phyloP scores from a whole-genome alignment of 2,329 filamentous ascomycete genomes.

The Colletotrichum godetiae region DNA sequence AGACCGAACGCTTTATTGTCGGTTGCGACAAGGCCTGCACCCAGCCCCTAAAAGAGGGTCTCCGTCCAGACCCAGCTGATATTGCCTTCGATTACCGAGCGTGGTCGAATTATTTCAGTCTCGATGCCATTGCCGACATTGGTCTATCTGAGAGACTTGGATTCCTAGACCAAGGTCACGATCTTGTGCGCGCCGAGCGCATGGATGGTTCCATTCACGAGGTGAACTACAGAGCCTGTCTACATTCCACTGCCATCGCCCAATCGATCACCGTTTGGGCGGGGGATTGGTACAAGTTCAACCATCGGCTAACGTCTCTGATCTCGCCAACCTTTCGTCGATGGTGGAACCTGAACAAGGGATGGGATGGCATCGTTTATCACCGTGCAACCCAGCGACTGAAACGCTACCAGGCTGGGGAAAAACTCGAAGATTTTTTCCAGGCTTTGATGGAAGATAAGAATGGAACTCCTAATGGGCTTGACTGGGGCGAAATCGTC shows the following conservation, averaged over 20 bases:
- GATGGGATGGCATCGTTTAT: not conserved
- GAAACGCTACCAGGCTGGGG: conserved; percentile 58
- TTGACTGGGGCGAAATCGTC: conserved; percentile 68
- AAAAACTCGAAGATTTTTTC: conserved; percentile 70
- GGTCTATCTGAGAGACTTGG: conserved; percentile 61
- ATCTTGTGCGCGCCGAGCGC: conserved; percentile 53
- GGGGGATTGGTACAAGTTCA: conserved; percentile 60
- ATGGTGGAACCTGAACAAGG: not conserved
- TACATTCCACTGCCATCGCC: conserved; percentile 61
- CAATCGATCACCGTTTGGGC: conserved; percentile 62
- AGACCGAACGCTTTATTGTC: conserved; percentile 55
- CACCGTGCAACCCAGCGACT: conserved; percentile 7
- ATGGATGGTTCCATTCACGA: conserved; percentile 59
- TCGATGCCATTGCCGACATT: conserved; percentile 68
- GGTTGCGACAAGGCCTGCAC: conserved; percentile 56
- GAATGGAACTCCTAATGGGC: conserved; percentile 50
- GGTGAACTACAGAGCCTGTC: conserved; percentile 59
- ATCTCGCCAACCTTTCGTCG: not conserved
- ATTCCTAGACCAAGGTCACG: conserved; percentile 61
- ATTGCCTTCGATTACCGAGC: conserved; percentile 60
- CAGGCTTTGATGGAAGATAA: conserved; percentile 62
- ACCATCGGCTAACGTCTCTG: too few relatives aligned
- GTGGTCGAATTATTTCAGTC: conserved; percentile 66
- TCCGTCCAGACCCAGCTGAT: conserved; percentile 47
- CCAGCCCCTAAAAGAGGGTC: conserved; percentile 45